Evolutionary conservation across 225 moss, liverwort and hornwort genomes (phyloP), one percentile per base, ranked within the genome.

Genomic region (Anthoceros angustus): DNA sequence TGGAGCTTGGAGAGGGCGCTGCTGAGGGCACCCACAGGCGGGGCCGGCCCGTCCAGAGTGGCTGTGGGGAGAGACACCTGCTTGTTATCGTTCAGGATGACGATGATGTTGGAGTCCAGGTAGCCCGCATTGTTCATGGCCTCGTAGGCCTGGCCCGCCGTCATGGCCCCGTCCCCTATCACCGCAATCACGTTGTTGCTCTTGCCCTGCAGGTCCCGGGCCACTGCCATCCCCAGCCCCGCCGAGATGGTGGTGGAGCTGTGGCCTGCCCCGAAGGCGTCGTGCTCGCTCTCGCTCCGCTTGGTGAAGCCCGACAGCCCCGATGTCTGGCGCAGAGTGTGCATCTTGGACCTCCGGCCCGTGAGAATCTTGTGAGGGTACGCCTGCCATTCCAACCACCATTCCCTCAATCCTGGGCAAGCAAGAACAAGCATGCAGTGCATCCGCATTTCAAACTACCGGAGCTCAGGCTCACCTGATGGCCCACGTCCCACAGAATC

Each of bases 351-450:
- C 25, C 81, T 64, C 41, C 80, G 60, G 25, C 77, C 81, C 0
- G 81, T 81, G 20, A 81, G 49, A 40, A 81, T 81, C 64, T 81
- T 81, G 70, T 81, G 81, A 4, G 81, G 81, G 45, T 81, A 81
- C 7, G 77, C 75, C 81, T 81, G 77, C 67, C 62, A 23, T 62
- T 10, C 4, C 14, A 23, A 63, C 12, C 25, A 38, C 4, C 11
- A 12, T 24, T 2, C 23, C 12, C 3, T 21, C 2, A 32, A 32
- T 32, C 32, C 32, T 4, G 32, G 32, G 32, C 32, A 32, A 32
- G 32, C 32, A 32, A 32, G 32, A 4, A 1, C 32, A 32, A 32
- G 32, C 32, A 32, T 1, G 32, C 32, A 32, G 2, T 32, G 4
- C 32, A 32, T 32, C 32, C 32, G 32, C 32, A 32, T 1, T 55